These are phyloP conservation scores for Diplodia intermedia DNA, from an alignment of 2,329 filamentous ascomycete genomes.

Conservation along the genomic window DNA sequence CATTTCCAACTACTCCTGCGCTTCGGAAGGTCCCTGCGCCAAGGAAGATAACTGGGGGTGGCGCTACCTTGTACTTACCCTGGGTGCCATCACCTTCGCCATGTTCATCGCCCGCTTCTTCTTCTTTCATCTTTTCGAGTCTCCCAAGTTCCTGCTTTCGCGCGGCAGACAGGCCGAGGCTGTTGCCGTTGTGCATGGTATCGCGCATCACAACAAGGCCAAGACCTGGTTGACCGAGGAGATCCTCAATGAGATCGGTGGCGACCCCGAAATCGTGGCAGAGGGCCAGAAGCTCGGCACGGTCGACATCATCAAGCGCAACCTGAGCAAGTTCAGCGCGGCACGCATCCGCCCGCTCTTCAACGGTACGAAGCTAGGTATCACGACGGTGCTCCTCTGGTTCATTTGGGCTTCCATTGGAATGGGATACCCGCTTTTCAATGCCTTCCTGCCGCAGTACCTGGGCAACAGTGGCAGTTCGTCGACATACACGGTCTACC, in stretches of 20 bases:
- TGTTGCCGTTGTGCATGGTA: conserved; percentile 78
- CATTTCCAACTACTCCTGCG: conserved; percentile 70
- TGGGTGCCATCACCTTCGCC: conserved; percentile 73
- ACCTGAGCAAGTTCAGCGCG: conserved; percentile 70
- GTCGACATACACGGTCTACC: conserved; percentile 62
- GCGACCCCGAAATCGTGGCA: conserved; percentile 53
- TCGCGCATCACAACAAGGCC: conserved; percentile 72
- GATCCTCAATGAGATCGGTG: conserved; percentile 63
- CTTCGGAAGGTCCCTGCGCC: conserved; percentile 39
- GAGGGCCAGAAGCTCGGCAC: conserved; percentile 51
- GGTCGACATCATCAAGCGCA: conserved; percentile 62
- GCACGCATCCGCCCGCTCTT: conserved; percentile 72
- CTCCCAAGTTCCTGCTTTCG: conserved; percentile 81
- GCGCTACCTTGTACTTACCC: conserved; percentile 74
- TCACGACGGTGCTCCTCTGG: conserved; percentile 67
- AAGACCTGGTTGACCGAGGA: conserved; percentile 69
- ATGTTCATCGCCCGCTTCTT: conserved; percentile 84
- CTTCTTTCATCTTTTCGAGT: conserved; percentile 82
- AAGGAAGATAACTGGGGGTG: conserved; percentile 71
- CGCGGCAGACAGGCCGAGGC: conserved; percentile 79
- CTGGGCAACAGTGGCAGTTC: conserved; percentile 65
- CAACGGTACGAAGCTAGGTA: conserved; percentile 54
- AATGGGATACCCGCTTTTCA: conserved; percentile 88
- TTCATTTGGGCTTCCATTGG: conserved; percentile 84
- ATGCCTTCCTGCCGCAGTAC: conserved; percentile 88